Base-by-base conservation (phyloP, 495 filamentous ascomycete genomes). In the Tuber borchii region DNA sequence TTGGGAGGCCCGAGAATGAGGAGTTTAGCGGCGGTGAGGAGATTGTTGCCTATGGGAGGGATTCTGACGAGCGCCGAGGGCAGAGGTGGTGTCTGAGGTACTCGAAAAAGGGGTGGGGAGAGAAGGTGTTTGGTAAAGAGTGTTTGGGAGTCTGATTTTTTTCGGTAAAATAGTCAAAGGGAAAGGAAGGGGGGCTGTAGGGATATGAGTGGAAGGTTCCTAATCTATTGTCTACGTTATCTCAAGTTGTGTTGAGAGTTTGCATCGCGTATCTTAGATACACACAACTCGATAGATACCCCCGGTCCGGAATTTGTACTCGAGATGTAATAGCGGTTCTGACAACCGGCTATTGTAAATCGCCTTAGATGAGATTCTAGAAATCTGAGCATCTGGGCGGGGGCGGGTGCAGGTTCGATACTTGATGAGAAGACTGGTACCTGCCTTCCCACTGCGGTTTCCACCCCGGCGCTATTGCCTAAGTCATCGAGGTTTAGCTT, bases 21-120 rank as follows among this genome's bases (percentile, higher is more conserved):
- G 80, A 82, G 72, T 74, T 22, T 40, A 73, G 71, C 22, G 78
- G 80, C 0, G 77, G 80, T 1, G 61, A 70, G 17, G 80, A 82
- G 71, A 78, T 81, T 10, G 43, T 82, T n/a, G 79, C 76, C 17
- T 82, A 69, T 31, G 80, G 80, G 12, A 76, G 56, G 40, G 70
- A 74, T 65, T 31, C 71, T 16, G 69, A 46, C 4, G 48, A 26
- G 65, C 39, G 16, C 26, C 26, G 69, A 3, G 71, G 56, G 0
- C 71, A 81, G 74, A 68, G 44, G 70, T 83, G 81, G 81, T 83
- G 81, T 68, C 34, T 83, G 75, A 82, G 81, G 78, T 83, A 83
- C 48, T 83, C 81, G 37, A 73, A 80, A 46, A 82, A 76, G 51
- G 81, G 81, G 9, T 83, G 81, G 81, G 73, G 51, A 17, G 73